phyloP scores from a whole-genome alignment of 73 alveolate species.

The Effrenium voratum region DNA sequence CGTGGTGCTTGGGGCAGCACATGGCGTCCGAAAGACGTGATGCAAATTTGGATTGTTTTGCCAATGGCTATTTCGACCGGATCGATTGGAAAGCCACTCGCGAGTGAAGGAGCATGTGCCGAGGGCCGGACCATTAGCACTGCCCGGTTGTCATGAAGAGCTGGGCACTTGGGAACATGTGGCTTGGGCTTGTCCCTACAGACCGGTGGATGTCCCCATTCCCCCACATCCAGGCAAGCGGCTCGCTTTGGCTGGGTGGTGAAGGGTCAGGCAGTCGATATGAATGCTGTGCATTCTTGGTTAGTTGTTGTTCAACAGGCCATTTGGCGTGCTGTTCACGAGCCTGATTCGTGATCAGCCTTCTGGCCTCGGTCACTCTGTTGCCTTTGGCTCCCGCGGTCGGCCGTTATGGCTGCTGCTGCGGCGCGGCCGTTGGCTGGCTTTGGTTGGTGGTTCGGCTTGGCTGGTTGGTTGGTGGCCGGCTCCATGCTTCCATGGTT shows the following conservation, averaged over 20 bases:
- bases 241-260: slow-evolving; percentile 37
- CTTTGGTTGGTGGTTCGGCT: no score
- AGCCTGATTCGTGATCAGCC: no score
- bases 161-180: slow-evolving; percentile 17
- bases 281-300: not conserved
- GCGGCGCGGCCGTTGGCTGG: no score
- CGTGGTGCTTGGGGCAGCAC: not conserved
- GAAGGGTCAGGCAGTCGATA: not conserved
- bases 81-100: slow-evolving; percentile 17
- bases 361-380: no score
- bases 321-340: no score
- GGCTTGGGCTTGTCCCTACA: not conserved
- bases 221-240: not conserved
- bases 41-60: not conserved
- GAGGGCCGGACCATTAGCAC: not conserved
- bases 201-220: not conserved
- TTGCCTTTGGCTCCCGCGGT: no score
- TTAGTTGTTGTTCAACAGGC: not conserved
- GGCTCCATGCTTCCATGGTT: no score
- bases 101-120: not conserved
- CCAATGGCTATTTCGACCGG: not conserved
- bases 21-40: not conserved
- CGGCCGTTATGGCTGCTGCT: no score
- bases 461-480: no score
- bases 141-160: not conserved